phyloP scores from a whole-genome alignment of 2,329 filamentous ascomycete species.

The Coleophoma eucalyptorum region DNA sequence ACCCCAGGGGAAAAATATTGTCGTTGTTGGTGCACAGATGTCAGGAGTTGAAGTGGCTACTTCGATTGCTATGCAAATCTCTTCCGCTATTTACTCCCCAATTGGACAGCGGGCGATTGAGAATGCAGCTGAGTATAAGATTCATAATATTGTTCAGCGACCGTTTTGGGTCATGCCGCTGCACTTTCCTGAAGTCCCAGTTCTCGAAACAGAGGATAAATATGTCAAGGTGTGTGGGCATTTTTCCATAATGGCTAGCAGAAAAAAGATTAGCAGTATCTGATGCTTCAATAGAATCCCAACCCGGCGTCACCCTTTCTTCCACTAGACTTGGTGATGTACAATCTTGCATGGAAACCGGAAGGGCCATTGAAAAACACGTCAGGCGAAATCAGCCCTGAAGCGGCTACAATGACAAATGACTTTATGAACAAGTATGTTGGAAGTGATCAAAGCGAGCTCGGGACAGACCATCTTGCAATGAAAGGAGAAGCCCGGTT shows the following conservation, averaged over 20 bases:
- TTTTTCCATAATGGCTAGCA: too few species aligned
- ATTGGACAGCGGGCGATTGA: constrained; percentile 31
- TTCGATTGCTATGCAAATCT: constrained; percentile 68
- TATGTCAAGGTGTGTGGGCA: constrained; percentile 23
- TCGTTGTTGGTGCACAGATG: constrained; percentile 78
- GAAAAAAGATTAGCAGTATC: too few species aligned
- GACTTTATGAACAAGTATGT: constrained; percentile 42
- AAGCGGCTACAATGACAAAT: constrained; percentile 52
- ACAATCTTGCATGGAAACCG: constrained; percentile 63
- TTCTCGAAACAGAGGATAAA: constrained; percentile 28
- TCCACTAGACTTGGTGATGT: constrained; percentile 69
- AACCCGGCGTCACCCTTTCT: constrained; percentile 56
- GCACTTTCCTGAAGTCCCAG: constrained; percentile 27
- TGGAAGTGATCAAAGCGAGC: constrained; percentile 51
- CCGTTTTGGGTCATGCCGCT: constrained; percentile 71
- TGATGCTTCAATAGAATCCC: constrained; percentile 9
- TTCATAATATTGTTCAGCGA: constrained; percentile 66
- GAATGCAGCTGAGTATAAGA: constrained; percentile 45
- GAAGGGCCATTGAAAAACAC: constrained; percentile 54
- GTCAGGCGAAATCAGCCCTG: constrained; percentile 59
- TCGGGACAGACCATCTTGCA: constrained; percentile 30
- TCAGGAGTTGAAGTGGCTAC: constrained; percentile 76
- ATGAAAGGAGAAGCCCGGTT: constrained; percentile 19
- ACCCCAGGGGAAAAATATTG: constrained; percentile 51
- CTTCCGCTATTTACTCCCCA: constrained; percentile 55